Evolutionary conservation across 2,329 filamentous ascomycete species (phyloP), one percentile per base, ranked within the genome.

Genomic region (Microcera coccophila): DNA sequence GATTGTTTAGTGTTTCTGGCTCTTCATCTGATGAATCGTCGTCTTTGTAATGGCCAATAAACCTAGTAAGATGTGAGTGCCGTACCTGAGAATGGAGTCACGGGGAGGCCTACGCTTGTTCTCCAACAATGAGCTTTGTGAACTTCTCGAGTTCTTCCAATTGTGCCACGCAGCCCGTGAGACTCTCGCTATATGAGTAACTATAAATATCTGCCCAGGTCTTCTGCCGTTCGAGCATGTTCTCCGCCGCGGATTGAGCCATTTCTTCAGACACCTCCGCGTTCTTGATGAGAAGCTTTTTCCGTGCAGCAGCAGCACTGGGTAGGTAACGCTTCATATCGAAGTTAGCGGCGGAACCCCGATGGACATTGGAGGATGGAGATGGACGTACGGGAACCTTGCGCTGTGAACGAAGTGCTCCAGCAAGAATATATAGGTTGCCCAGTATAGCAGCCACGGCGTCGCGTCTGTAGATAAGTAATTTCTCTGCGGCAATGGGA

Each of bases 141-240:
- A 73, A 79, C 47, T 66, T 72, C 53, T 79, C 73, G 36, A 82
- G 58, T 44, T 74, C 68, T 50, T 77, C 72, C 3, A 81, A 56
- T 49, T 81, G 72, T 38, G 72, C 69, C 4, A 78, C 71, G 58
- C 79, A 78, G 3, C 73, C 72, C 5, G 74, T 77, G 36, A 77
- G 60, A 46, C 72, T 75, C 50, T 77, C 71, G 43, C 72, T 73
- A 53, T 76, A 76, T 2, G 70, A 73, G 58, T 73, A 77, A 43
- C 72, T 74, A 54, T 81, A 79, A 43, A 81, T 76, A 53, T 79
- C 73, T 24, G 70, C 70, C 75, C 76, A 79, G 44, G 73, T 72
- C 50, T 67, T 68, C 38, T 66, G 64, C 8, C 60, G 58, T 38
- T 59, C 60, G 28, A 64, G 54, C 24, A 58, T 52, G 19, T 40